Base-by-base conservation (phyloP, 1,284 basidiomycete species). In the Melampsora larici-populina region DNA sequence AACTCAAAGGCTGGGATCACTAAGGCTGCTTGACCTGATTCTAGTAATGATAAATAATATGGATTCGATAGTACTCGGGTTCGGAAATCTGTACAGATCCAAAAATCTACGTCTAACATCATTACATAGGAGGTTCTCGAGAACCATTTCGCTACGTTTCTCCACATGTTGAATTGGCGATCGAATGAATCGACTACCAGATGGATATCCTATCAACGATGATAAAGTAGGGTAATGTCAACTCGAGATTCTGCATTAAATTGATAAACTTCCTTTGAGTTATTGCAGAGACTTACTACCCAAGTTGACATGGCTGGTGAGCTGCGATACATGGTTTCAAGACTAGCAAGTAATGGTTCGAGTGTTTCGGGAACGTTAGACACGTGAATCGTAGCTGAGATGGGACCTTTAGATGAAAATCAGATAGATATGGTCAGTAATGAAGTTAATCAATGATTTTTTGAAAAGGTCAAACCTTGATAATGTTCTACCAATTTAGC, bases 71-170 rank as follows among this genome's bases (percentile, higher is more conserved):
- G 85, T 77, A 92, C 85, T 13, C 88, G 86, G 26, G 82, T 83
- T 73, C 90, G 87, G 83, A 92, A 91, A 84, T 92, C 88, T 69
- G 92, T 92, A 82, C 91, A 92, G 9, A 91, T 84, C 55, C 88
- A 90, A 83, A 94, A 93, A 83, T 93, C 92, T 79, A 93, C 90
- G 83, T 93, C 92, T 72, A 94, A 88, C 89, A 93, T 91, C 89
- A 93, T 91, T 70, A 93, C 88, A 81, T 88, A 92, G 79, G 90
- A 88, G 6, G 92, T 92, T 17, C 91, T 87, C 1, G 91, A 89
- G 81, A 92, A 91, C 72, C 92, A 86, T 60, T 92, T 88, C 15
- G 92, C 92, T 48, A 89, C 87, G 82, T 93, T 93, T 58, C 92
- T 87, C 91, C 92, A 93, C 55, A 91, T 89, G 84, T 93, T 93